A percentile compares a stretch with the other conserved stretches of the same genome.
These are phyloP conservation scores for Arxiozyma heterogenica DNA, from an alignment of 1,139 yeast genomes.

Conservation along the genomic window DNA sequence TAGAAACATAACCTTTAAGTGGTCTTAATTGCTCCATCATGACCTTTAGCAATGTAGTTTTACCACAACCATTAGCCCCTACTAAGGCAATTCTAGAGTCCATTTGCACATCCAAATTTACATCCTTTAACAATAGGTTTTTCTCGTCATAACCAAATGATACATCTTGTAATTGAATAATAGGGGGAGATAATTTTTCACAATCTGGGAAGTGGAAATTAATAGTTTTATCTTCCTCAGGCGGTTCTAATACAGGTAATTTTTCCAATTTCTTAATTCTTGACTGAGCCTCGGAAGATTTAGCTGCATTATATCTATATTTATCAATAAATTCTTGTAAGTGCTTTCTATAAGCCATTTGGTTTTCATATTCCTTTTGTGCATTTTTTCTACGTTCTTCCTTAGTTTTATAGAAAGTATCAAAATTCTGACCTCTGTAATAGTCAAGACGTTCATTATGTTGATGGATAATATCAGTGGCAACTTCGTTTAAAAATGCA, in stretches of 20 bases:
- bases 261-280: slow-evolving; percentile 94
- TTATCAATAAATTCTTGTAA: slow-evolving; percentile 91
- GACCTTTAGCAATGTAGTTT: slow-evolving; percentile 82
- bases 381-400: slow-evolving; percentile 94
- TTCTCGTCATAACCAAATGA: slow-evolving; percentile 72
- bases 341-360: slow-evolving; percentile 92
- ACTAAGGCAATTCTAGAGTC: slow-evolving; percentile 92
- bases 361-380: slow-evolving; percentile 89
- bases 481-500: slow-evolving; percentile 92
- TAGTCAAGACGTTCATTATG: slow-evolving; percentile 95
- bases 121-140: slow-evolving; percentile 56
- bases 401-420: slow-evolving; percentile 82
- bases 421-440: slow-evolving; percentile 91
- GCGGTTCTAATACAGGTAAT: slow-evolving; percentile 84
- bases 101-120: slow-evolving; percentile 84
- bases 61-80: slow-evolving; percentile 99
- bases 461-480: slow-evolving; percentile 95
- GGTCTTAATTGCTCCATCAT: slow-evolving; percentile 74
- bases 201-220: slow-evolving; percentile 94
- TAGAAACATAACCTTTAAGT: slow-evolving; percentile 60
- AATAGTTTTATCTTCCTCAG: slow-evolving; percentile 81
- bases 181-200: slow-evolving; percentile 87
- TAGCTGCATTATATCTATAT: slow-evolving; percentile 94
- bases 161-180: slow-evolving; percentile 78
- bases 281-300: slow-evolving; percentile 94